phyloP scores from a whole-genome alignment of 2,329 filamentous ascomycete species.

The Nemania serpens region DNA sequence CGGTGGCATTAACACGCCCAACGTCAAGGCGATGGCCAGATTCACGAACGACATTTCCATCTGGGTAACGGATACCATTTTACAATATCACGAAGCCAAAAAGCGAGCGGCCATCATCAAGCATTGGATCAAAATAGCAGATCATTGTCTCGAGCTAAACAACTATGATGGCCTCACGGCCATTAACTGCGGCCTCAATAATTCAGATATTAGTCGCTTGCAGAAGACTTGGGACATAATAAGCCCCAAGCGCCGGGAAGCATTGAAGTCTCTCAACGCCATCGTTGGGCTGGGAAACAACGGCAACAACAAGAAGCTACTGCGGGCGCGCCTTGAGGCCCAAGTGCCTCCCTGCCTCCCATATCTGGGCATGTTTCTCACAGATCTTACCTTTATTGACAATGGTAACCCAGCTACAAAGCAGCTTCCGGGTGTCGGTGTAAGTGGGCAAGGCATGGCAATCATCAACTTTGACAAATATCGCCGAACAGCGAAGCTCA shows the following conservation, averaged over 20 bases:
- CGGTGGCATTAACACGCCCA: conserved; percentile 75
- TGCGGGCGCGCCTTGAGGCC: conserved; percentile 81
- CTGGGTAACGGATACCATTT: conserved; percentile 88
- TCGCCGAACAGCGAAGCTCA: conserved; percentile 90
- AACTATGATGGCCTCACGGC: conserved; percentile 98
- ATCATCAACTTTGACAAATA: conserved; percentile 99
- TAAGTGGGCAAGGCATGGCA: conserved; percentile 67
- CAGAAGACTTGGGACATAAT: conserved; percentile 92
- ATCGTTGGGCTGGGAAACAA: conserved; percentile 91
- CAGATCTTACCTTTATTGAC: conserved; percentile 93
- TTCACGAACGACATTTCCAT: conserved; percentile 92
- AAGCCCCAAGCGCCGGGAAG: conserved; percentile 79
- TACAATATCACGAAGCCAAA: conserved; percentile 87
- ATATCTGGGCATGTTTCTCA: conserved; percentile 95
- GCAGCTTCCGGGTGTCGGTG: conserved; percentile 63
- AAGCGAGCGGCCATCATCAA: conserved; percentile 90
- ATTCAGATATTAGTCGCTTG: conserved; percentile 85
- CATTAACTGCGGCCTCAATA: conserved; percentile 92
- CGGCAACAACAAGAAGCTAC: conserved; percentile 86
- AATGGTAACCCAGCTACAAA: conserved; percentile 89
- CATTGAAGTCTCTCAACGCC: conserved; percentile 77
- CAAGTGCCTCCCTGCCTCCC: conserved; percentile 91
- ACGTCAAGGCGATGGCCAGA: conserved; percentile 92
- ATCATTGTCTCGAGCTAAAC: conserved; percentile 83
- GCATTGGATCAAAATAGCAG: conserved; percentile 96